Evolutionary conservation across 352 stramenopile genomes (phyloP).

Genomic region (Nothophytophthora sp.): DNA sequence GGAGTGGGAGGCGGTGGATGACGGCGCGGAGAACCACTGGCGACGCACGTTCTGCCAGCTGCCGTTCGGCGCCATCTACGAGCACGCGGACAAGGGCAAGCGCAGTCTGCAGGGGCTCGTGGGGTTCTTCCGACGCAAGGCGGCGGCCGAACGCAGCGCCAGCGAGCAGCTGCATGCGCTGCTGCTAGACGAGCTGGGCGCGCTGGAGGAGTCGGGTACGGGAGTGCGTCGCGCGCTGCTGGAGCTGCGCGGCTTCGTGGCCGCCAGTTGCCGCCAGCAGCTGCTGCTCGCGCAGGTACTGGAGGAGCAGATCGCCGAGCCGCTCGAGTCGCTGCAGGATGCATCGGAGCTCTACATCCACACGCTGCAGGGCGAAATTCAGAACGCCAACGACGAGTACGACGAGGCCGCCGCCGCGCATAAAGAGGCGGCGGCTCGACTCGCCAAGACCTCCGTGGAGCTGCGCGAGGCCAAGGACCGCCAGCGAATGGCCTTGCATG

Average conservation of each 20-base stretch:
- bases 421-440: conserved; percentile 32
- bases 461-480: conserved; percentile 54
- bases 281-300: conserved; percentile 74
- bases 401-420: conserved; percentile 38
- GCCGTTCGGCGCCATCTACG: conserved; percentile 76
- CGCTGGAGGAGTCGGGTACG: conserved; percentile 68
- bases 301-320: conserved; percentile 81
- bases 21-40: conserved; percentile 82
- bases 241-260: conserved; percentile 64
- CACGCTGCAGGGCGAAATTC: conserved; percentile 76
- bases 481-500: conserved; percentile 71
- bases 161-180: conserved; percentile 67
- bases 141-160: conserved; percentile 53
- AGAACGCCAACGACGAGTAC: conserved; percentile 79
- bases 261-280: conserved; percentile 66
- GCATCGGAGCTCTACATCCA: conserved; percentile 80
- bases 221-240: conserved; percentile 61
- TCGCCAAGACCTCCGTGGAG: conserved; percentile 44
- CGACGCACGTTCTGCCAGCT: conserved; percentile 89
- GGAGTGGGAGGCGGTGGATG: conserved; percentile 38
- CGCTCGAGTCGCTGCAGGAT: conserved; percentile 75
- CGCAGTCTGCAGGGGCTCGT: conserved; percentile 70
- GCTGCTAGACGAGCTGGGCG: conserved; percentile 46
- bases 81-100: conserved; percentile 79
- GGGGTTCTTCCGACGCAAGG: conserved; percentile 72